Evolutionary conservation across 805 yeast species (phyloP), one percentile per base, ranked within the genome.

Genomic region (Nematodospora valgi): DNA sequence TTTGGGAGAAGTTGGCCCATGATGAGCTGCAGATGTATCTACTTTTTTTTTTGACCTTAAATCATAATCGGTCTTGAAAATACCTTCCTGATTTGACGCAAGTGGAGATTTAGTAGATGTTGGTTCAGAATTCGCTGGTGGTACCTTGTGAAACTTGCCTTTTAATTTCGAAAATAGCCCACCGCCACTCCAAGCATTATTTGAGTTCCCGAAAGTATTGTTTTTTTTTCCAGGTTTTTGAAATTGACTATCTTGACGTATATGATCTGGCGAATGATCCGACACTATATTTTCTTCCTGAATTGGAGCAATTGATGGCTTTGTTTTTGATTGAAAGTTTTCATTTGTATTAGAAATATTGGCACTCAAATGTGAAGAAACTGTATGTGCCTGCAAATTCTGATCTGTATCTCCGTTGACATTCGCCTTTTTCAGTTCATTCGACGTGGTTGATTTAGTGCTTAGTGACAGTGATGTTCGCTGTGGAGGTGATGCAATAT

Each of bases 111-210:
- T 32, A 6, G 28, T 28, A 7, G 35, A 31, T 7, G 39, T 27
- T 13, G 39, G 27, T n/a, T n/a, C n/a, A n/a, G n/a, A n/a, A 8
- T 23, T 47, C n/a, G 23, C 27, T 13, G 40, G 38, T n/a, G 19
- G 12, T 21, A 26, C 37, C 27, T 34, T 34, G 26, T 47, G 55
- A 39, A 64, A 49, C 39, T 56, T 61, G 11, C 52, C 62, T 41
- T 64, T 66, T 18, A 64, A 42, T 38, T 62, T 64, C 26, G 65
- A 54, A 38, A 65, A 62, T 23, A 64, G 56, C 4, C 37, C 37
- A 12, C 37, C 37, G 7, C 16, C 41, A 15, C 48, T 41, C 2
- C 20, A 23, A 27, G 47, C 43, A 6, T 49, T 38, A 10, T 44
- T 30, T 42, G 20, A 27, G n/a, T n/a, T n/a, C n/a, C n/a, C n/a